Evolutionary conservation across 441 rosid genomes (phyloP).

Genomic region (Aleurites moluccanus): DNA sequence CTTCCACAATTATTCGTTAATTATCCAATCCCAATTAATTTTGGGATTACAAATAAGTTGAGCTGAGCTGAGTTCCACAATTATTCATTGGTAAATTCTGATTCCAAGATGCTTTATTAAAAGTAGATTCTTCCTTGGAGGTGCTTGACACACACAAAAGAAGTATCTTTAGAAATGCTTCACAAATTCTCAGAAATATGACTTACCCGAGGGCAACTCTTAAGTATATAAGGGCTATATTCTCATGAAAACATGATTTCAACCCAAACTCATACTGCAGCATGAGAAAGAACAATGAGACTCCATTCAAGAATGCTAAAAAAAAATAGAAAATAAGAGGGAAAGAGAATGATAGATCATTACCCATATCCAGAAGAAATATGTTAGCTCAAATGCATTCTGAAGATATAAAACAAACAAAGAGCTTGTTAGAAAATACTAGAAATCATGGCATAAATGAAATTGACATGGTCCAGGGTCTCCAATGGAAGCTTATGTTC

Average conservation of each 20-base stretch:
- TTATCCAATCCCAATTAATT: too few relatives aligned
- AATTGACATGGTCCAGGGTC: neutral
- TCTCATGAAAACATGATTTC: slow-evolving; percentile 70
- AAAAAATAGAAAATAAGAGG: neutral
- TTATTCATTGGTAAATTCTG: neutral
- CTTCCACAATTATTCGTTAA: neutral
- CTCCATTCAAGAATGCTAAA: neutral
- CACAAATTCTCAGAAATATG: neutral
- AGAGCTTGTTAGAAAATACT: slow-evolving; percentile 10
- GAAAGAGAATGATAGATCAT: slow-evolving; percentile 9
- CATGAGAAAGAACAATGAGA: slow-evolving; percentile 16
- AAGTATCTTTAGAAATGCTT: neutral
- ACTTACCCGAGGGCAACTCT: slow-evolving; percentile 76
- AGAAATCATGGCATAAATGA: neutral
- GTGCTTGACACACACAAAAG: too few relatives aligned
- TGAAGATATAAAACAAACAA: slow-evolving; percentile 29
- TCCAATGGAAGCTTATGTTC: neutral
- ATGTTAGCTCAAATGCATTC: slow-evolving; percentile 93
- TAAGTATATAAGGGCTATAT: slow-evolving; percentile 39
- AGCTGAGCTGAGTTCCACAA: too few relatives aligned
- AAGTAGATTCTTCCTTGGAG: too few relatives aligned
- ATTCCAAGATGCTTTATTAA: neutral
- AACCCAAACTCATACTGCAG: slow-evolving; percentile 92
- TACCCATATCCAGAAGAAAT: slow-evolving; percentile 95
- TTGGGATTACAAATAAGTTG: too few relatives aligned